Evolutionary conservation across 768 basidiomycete species (phyloP).

Genomic region (Boletus vermiculosoides): DNA sequence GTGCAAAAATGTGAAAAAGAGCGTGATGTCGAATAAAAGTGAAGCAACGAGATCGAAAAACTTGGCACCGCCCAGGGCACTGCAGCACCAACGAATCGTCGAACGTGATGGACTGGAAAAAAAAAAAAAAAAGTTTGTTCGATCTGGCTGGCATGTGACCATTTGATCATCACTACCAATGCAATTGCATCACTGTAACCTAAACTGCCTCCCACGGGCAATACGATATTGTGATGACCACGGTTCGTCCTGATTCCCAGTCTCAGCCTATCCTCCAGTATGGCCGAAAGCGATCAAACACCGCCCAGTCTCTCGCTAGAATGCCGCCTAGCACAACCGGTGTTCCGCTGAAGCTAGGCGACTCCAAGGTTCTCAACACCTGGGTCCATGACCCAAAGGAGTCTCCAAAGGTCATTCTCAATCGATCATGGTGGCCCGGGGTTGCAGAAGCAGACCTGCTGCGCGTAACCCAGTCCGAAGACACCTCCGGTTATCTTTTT

Average conservation of each 20-base stretch:
- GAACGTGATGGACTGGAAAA: not conserved
- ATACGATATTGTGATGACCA: conserved; percentile 44
- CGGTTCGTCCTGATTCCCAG: conserved; percentile 65
- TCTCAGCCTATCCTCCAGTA: conserved; percentile 40
- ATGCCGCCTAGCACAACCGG: conserved; percentile 32
- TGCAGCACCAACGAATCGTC: not conserved
- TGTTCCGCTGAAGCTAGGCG: conserved; percentile 57
- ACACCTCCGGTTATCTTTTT: conserved; percentile 55
- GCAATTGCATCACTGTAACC: too few relatives aligned
- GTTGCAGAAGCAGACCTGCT: conserved; percentile 75
- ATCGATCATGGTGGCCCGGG: conserved; percentile 76
- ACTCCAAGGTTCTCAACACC: conserved; percentile 57
- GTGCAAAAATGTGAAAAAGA: conserved; percentile 16
- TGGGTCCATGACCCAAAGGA: conserved; percentile 78
- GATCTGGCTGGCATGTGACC: too few relatives aligned
- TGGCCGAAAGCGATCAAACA: conserved; percentile 70
- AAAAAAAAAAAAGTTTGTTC: not conserved
- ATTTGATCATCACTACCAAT: too few relatives aligned
- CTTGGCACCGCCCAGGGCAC: conserved; percentile 12
- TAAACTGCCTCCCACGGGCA: conserved; percentile 1
- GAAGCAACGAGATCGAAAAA: not conserved
- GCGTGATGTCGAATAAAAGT: conserved; percentile 25
- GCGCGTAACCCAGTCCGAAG: conserved; percentile 48
- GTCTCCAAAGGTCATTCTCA: conserved; percentile 58
- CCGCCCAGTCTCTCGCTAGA: conserved; percentile 63